phyloP scores from a whole-genome alignment of 176 grass and related monocot genomes.

The Leersia perrieri region DNA sequence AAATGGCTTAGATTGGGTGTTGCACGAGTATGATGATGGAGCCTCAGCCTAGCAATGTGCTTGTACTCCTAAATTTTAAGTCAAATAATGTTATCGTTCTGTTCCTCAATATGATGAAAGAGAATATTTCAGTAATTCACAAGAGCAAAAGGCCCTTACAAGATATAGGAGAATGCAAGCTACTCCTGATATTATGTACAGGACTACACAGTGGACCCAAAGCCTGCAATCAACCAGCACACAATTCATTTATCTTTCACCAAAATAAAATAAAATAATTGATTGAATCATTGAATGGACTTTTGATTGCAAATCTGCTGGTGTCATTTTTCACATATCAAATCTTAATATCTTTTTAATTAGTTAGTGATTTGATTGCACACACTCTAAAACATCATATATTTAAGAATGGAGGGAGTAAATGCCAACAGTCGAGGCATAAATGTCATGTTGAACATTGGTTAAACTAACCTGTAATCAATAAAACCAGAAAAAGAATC shows the following conservation, averaged over 20 bases:
- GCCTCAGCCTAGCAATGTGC: constrained; percentile 68
- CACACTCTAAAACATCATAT: neutral
- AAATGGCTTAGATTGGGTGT: constrained; percentile 65
- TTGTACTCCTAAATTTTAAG: constrained; percentile 66
- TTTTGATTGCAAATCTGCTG: no score
- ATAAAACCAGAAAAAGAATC: neutral
- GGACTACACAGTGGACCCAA: constrained; percentile 84
- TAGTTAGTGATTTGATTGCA: neutral
- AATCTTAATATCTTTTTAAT: no score
- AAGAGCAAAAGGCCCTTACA: constrained; percentile 61
- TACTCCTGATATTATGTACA: constrained; percentile 79
- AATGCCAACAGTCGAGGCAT: neutral
- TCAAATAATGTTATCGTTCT: neutral
- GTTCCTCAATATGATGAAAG: neutral
- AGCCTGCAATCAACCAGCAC: constrained; percentile 61
- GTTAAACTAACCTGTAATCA: neutral
- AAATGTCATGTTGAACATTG: neutral
- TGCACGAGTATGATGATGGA: constrained; percentile 59
- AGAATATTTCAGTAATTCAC: neutral
- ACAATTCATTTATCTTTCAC: neutral
- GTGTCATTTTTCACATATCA: no score
- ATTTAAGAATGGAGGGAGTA: neutral
- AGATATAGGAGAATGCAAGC: constrained; percentile 89
- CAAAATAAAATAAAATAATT: neutral
- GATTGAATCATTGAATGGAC: no score